A percentile compares a stretch with the other conserved stretches of the same genome.
phyloP scores from a whole-genome alignment of 306 rosid species.

The Ceratonia siliqua region DNA sequence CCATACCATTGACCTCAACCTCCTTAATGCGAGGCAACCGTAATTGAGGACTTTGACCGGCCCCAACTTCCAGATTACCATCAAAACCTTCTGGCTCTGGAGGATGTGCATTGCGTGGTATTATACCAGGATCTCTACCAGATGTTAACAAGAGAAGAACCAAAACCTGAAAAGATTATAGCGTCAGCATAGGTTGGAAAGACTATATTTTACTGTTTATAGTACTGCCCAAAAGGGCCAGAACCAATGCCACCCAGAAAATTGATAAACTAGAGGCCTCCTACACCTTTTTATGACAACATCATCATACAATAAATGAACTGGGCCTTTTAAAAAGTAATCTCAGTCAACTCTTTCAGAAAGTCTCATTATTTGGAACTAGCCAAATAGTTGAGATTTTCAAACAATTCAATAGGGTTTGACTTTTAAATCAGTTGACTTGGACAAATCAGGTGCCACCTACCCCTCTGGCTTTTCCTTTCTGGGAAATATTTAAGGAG shows the following conservation, averaged over 20 bases:
- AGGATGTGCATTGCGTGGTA: conserved; percentile 94
- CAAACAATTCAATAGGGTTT: too few relatives aligned
- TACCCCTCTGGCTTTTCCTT: not conserved
- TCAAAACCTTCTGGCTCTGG: conserved; percentile 95
- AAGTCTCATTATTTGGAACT: not conserved
- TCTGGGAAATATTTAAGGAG: not conserved
- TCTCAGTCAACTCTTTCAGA: not conserved
- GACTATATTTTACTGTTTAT: not conserved
- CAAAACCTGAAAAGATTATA: conserved; percentile 59
- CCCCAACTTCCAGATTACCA: conserved; percentile 61
- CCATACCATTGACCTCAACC: conserved; percentile 81
- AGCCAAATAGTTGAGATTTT: not conserved
- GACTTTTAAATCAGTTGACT: too few relatives aligned
- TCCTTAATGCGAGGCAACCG: conserved; percentile 92
- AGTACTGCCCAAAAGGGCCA: not conserved
- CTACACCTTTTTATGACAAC: conserved; percentile 2
- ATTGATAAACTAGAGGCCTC: conserved; percentile 7
- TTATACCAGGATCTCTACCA: conserved; percentile 98
- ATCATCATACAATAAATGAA: conserved; percentile 1
- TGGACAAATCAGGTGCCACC: not conserved
- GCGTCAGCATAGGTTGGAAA: conserved; percentile 11
- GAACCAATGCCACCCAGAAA: not conserved
- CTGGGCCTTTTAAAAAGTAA: not conserved
- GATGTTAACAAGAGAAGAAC: conserved; percentile 86
- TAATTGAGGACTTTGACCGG: conserved; percentile 90